Base-by-base conservation (phyloP, 805 yeast species). In the Metschnikowia cubensis region DNA sequence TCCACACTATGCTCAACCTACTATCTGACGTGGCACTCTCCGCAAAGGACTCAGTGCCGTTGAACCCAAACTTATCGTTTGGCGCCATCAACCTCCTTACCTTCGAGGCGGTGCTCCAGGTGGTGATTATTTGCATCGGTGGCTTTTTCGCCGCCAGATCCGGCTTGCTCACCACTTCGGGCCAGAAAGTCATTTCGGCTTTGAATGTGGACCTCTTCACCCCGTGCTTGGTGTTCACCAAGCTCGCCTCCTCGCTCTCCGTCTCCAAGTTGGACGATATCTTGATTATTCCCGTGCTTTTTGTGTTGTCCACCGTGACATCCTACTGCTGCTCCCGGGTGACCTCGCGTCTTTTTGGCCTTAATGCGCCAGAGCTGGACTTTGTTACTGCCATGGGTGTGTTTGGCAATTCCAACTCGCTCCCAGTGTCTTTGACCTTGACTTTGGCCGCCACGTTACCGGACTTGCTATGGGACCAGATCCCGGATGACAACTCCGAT, bases 361-460 rank as follows among this genome's bases (percentile, higher is more conserved):
- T 94, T 59, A 87, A 87, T 59, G 80, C 73, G 44, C 81, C 87
- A 13, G 97, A 94, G 68, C 64, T 88, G 3, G 91, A 92, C 69
- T 92, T 89, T 61, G 97, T 94, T 45, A 86, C 95, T 20, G 98
- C 97, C 2, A 94, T 94, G 95, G 89, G 94, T 2, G 96, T 91
- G 5, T 92, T 92, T 69, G 98, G 97, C 47, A 94, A 92, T 69
- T 89, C 96, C 40, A 92, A 92, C 73, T 87, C 96, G 10, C 77
- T 92, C 49, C 98, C 99, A 0, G 98, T 92, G 1, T 89, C 97
- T 0, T 76, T 94, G 56, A 87, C 94, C 1, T 72, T 94, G 50
- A 85, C 96, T 0, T 72, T 87, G 55, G 83, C 91, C 1, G 84
- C 84, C 62, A 83, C 92, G 0, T 71, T 87, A 51, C 95, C 94